These are phyloP conservation scores for Cystobasidiaceae sp. DNA, from an alignment of 1,284 basidiomycete genomes.

Conservation along the genomic window DNA sequence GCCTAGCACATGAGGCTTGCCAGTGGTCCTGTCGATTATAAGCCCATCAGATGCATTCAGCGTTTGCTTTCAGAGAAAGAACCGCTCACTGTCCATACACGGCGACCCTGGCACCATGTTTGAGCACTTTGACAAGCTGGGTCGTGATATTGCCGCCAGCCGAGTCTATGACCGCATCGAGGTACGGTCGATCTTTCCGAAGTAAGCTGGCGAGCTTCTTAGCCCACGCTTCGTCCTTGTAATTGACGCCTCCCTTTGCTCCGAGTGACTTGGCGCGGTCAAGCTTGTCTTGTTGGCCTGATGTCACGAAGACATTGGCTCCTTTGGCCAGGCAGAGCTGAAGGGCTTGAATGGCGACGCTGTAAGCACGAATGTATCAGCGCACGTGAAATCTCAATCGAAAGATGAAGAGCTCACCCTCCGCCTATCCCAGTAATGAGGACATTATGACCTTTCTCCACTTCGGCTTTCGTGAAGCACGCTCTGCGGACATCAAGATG, in stretches of 20 bases:
- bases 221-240: slow-evolving; percentile 67
- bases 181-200: slow-evolving; percentile 49
- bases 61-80: slow-evolving; percentile 61
- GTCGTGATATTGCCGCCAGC: slow-evolving; percentile 69
- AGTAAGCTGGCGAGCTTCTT: slow-evolving; percentile 55
- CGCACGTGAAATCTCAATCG: not conserved
- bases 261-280: slow-evolving; percentile 60
- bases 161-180: slow-evolving; percentile 74
- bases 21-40: slow-evolving; percentile 58
- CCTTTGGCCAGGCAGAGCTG: slow-evolving; percentile 72
- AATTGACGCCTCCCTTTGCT: slow-evolving; percentile 70
- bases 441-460: slow-evolving; percentile 63
- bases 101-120: slow-evolving; percentile 55
- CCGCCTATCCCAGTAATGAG: slow-evolving; percentile 62
- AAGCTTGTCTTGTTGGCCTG: slow-evolving; percentile 65
- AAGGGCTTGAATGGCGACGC: slow-evolving; percentile 70
- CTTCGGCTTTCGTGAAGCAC: slow-evolving; percentile 61
- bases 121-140: slow-evolving; percentile 59
- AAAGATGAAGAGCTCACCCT: slow-evolving; percentile 50
- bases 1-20: slow-evolving; percentile 58
- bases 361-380: slow-evolving; percentile 51
- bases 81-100: slow-evolving; percentile 26
- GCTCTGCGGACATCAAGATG: slow-evolving; percentile 52
- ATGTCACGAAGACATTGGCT: slow-evolving; percentile 77
- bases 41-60: not conserved